Conservation (phyloP, 1,284 basidiomycete genomes). For the Leccinum angustisporum region DNA sequence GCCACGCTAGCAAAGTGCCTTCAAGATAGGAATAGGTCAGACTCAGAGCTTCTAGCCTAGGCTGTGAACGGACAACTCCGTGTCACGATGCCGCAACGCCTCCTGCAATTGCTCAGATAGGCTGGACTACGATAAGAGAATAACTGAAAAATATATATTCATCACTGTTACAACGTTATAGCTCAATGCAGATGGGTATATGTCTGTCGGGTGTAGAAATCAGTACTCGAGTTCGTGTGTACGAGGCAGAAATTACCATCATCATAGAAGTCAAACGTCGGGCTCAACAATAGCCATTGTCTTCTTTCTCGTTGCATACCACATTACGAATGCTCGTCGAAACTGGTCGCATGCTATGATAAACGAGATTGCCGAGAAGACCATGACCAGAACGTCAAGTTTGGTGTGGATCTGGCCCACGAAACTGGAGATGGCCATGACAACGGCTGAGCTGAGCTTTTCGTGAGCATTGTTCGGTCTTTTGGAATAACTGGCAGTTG, state of each 20-base stretch:
- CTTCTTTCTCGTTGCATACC: constrained; percentile 18
- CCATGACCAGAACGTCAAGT: constrained; percentile 19
- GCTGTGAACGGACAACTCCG: neutral
- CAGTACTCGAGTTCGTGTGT: neutral
- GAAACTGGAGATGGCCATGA: constrained; percentile 23
- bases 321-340: constrained; percentile 22
- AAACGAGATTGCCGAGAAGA: constrained; percentile 20
- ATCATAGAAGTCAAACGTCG: constrained; percentile 7
- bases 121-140: neutral
- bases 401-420: constrained; percentile 17
- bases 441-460: constrained; percentile 18
- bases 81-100: neutral
- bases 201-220: neutral
- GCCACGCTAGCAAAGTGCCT: neutral
- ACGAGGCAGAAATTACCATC: neutral
- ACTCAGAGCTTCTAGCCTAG: neutral
- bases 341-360: constrained; percentile 28
- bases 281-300: constrained; percentile 3
- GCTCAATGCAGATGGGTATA: neutral
- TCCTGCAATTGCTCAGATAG: neutral
- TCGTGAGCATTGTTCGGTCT: neutral
- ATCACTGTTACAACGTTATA: neutral
- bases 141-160: neutral
- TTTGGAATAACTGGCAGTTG: neutral
- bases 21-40: neutral